phyloP scores from a whole-genome alignment of 768 basidiomycete genomes.

The Leccinum boreale region DNA sequence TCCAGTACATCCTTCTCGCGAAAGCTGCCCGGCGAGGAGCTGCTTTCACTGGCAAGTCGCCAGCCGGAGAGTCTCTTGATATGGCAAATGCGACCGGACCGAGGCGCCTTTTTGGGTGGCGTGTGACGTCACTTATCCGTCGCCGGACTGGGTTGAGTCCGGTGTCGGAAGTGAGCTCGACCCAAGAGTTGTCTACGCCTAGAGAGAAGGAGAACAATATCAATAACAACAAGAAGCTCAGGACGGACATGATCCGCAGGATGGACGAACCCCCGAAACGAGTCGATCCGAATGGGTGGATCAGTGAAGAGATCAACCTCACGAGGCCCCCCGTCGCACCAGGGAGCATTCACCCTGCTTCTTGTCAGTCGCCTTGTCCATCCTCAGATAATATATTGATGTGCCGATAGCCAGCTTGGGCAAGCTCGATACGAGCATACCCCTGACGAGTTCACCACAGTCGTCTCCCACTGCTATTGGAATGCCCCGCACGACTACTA shows the following conservation, averaged over 20 bases:
- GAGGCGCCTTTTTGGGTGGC: constrained; percentile 23
- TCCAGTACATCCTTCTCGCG: constrained; percentile 52
- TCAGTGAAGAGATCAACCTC: constrained; percentile 44
- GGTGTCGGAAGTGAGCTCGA: constrained; percentile 20
- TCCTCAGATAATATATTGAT: background rate
- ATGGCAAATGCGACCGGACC: constrained; percentile 14
- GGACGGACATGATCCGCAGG: constrained; percentile 75
- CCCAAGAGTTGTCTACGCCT: constrained; percentile 11
- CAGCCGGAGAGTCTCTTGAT: constrained; percentile 20
- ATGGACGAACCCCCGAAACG: constrained; percentile 66
- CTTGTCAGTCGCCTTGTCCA: constrained; percentile 10
- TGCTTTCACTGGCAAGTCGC: constrained; percentile 9
- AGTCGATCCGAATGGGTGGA: constrained; percentile 72
- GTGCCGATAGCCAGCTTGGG: constrained; percentile 7
- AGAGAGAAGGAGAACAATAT: constrained; percentile 22
- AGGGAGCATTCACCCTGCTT: background rate
- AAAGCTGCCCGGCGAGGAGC: constrained; percentile 33
- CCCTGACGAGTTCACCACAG: constrained; percentile 4
- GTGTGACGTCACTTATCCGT: constrained; percentile 33
- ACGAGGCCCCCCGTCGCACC: constrained; percentile 25
- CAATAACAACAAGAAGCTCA: constrained; percentile 33
- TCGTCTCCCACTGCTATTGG: constrained; percentile 1
- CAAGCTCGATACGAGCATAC: background rate
- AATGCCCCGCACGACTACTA: constrained; percentile 43
- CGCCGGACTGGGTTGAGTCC: constrained; percentile 27